Evolutionary conservation across 2,329 filamentous ascomycete genomes (phyloP).

Genomic region (Aspergillus carbonarius): DNA sequence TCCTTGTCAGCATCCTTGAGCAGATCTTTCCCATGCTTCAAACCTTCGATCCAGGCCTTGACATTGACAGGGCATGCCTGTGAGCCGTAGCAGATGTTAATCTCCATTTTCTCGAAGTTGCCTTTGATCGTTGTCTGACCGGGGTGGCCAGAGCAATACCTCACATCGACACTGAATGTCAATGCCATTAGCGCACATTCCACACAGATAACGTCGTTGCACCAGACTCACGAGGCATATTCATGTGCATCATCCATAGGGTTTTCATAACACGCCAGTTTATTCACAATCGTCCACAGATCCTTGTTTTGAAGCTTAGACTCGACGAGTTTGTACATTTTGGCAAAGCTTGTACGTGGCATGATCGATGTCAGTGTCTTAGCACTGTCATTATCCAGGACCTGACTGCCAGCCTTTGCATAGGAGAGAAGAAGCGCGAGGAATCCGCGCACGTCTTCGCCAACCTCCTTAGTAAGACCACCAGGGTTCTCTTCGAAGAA

Average conservation of each 20-base stretch:
- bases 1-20: neutral
- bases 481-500: neutral
- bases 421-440: neutral
- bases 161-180: neutral
- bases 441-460: neutral
- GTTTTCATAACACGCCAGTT: neutral
- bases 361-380: neutral
- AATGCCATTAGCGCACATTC: neutral
- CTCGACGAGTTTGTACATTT: neutral
- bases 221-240: neutral
- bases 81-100: neutral
- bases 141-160: neutral
- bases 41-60: neutral
- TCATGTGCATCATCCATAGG: neutral
- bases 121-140: neutral
- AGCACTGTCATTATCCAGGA: neutral
- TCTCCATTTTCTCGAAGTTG: neutral
- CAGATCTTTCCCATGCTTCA: neutral
- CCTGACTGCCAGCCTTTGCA: neutral
- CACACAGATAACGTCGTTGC: neutral
- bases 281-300: neutral
- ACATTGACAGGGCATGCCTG: neutral
- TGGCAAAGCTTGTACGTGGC: neutral
- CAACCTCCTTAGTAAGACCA: neutral
- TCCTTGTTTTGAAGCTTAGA: neutral